Evolutionary conservation across 345 rosid species (phyloP).

Genomic region (Turritis glabra): DNA sequence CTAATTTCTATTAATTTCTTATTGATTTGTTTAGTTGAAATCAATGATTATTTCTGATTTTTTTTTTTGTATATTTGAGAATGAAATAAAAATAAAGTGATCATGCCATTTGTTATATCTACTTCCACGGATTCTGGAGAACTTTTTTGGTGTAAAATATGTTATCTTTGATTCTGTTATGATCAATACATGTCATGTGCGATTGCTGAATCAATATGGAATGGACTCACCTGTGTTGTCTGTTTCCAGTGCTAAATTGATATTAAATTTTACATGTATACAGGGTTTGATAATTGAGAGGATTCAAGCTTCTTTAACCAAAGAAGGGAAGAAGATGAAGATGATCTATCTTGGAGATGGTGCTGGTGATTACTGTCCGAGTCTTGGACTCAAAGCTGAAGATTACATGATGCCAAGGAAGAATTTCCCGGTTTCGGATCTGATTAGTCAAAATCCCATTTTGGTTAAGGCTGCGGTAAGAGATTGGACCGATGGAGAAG

Average conservation of each 20-base stretch:
- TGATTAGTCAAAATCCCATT: conserved; percentile 55
- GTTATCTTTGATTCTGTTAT: conserved; percentile 15
- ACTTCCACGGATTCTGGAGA: neutral
- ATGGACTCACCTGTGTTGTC: neutral
- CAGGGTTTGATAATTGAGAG: conserved; percentile 63
- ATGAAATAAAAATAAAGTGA: neutral
- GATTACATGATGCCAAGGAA: conserved; percentile 87
- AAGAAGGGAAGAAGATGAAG: conserved; percentile 49
- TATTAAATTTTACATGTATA: neutral
- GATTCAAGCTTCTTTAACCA: conserved; percentile 52
- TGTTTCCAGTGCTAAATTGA: neutral
- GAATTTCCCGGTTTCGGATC: conserved; percentile 74
- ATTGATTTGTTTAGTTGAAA: neutral
- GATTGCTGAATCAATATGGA: neutral
- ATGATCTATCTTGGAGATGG: conserved; percentile 93
- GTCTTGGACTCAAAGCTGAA: conserved; percentile 52
- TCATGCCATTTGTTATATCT: neutral
- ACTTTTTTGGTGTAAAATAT: neutral
- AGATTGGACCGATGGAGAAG: conserved; percentile 78
- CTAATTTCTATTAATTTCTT: neutral
- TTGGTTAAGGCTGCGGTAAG: conserved; percentile 63
- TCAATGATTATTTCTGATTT: neutral
- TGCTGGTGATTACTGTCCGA: conserved; percentile 76
- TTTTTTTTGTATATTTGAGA: neutral
- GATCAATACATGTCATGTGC: conserved; percentile 7